phyloP scores from a whole-genome alignment of 768 basidiomycete genomes.

The Suillus paluster region DNA sequence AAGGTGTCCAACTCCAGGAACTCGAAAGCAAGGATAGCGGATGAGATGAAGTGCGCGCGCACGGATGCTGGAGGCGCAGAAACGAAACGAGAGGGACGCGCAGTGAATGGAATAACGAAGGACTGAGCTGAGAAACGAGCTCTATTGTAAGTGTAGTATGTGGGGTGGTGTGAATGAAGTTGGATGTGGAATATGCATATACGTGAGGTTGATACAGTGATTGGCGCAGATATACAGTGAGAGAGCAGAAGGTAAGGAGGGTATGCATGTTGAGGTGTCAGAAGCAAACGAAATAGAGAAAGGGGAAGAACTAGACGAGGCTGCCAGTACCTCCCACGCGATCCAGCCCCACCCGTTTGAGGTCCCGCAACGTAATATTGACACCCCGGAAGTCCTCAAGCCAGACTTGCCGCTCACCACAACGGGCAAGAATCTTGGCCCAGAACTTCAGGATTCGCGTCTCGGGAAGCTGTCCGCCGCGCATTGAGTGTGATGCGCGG shows the following conservation, averaged over 20 bases:
- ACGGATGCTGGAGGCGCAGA: background rate
- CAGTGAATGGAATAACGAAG: slow-evolving; percentile 7
- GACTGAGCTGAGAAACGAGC: slow-evolving; percentile 11
- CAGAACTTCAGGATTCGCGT: slow-evolving; percentile 50
- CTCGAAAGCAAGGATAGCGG: slow-evolving; percentile 4
- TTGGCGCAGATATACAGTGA: slow-evolving; percentile 36
- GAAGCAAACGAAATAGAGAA: background rate
- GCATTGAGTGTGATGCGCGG: slow-evolving; percentile 57
- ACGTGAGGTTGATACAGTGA: slow-evolving; percentile 33
- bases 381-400: slow-evolving; percentile 67
- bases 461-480: slow-evolving; percentile 39
- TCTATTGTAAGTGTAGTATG: slow-evolving; percentile 7
- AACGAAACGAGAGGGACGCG: background rate
- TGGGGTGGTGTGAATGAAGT: slow-evolving; percentile 7
- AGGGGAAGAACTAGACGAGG: background rate
- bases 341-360: slow-evolving; percentile 40
- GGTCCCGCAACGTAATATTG: slow-evolving; percentile 54
- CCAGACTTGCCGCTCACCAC: slow-evolving; percentile 59
- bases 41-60: background rate
- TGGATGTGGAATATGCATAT: slow-evolving; percentile 27
- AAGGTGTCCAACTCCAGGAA: slow-evolving; percentile 27
- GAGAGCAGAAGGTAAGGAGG: slow-evolving; percentile 11
- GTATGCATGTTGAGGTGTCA: slow-evolving; percentile 22
- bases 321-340: slow-evolving; percentile 7
- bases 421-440: slow-evolving; percentile 52